Conservation (phyloP, 768 basidiomycete genomes). For the Mycena olivaceomarginata region DNA sequence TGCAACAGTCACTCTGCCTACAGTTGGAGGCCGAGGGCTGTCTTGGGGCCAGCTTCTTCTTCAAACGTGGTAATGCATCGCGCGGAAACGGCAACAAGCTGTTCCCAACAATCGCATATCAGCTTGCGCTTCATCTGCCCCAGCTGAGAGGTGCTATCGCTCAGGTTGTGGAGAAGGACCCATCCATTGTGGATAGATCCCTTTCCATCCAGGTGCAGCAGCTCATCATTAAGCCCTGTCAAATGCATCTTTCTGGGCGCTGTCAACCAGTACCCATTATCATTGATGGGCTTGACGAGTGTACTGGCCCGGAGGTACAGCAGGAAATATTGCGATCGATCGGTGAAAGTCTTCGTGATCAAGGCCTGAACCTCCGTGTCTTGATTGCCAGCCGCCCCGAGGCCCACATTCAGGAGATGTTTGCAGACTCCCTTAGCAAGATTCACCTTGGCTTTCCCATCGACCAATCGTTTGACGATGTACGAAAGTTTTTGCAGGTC, state of each 20-base stretch:
- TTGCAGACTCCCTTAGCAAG: constrained; percentile 12
- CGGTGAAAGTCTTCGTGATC: constrained; percentile 9
- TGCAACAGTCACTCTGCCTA: constrained; percentile 20
- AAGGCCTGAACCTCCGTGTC: constrained; percentile 6
- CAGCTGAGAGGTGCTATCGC: constrained; percentile 17
- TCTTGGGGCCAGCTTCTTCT: not conserved
- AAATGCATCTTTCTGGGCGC: constrained; percentile 17
- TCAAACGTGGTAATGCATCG: too few species aligned
- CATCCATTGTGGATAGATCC: constrained; percentile 21
- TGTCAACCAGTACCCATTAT: constrained; percentile 5
- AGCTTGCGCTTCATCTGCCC: constrained; percentile 14
- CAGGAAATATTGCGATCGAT: constrained; percentile 21
- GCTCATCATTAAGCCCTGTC: constrained; percentile 21
- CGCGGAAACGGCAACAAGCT: too few species aligned
- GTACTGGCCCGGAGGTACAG: constrained; percentile 12
- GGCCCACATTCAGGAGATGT: constrained; percentile 16
- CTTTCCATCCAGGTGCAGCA: constrained; percentile 15
- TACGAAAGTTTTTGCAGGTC: constrained; percentile 22
- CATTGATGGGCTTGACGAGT: constrained; percentile 13
- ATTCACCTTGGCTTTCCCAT: constrained; percentile 18
- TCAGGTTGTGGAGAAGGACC: constrained; percentile 23
- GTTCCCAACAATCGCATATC: not conserved
- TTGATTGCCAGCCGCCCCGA: constrained; percentile 22
- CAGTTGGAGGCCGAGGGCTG: constrained; percentile 13
- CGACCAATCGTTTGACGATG: constrained; percentile 17